A percentile compares a stretch with the other conserved stretches of the same genome.
Evolutionary conservation across 768 basidiomycete genomes (phyloP).

Genomic region (Lentinula sp.): DNA sequence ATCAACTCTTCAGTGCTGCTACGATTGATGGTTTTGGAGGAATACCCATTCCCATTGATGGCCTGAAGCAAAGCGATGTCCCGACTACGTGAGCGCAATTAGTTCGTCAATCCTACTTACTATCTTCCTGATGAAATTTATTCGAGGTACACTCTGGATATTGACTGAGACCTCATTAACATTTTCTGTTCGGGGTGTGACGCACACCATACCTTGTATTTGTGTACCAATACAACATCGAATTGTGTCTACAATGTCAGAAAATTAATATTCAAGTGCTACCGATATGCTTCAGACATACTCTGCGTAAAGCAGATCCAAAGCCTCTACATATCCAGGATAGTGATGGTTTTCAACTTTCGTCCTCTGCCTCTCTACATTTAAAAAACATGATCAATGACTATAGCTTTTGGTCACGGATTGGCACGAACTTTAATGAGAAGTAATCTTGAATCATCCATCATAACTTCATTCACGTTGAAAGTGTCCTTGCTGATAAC

Average conservation of each 20-base stretch:
- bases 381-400: conserved; percentile 5
- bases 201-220: too few relatives aligned
- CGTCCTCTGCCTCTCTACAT: conserved; percentile 30
- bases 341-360: conserved; percentile 33
- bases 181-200: too few relatives aligned
- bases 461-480: conserved; percentile 51
- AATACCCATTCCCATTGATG: conserved; percentile 27
- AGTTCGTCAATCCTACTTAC: neutral
- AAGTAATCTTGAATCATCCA: conserved; percentile 46
- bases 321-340: conserved; percentile 33
- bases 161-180: neutral
- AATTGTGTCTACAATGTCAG: too few relatives aligned
- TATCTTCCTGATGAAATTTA: neutral
- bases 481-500: conserved; percentile 40
- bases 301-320: neutral
- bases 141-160: neutral
- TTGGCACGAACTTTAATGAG: conserved; percentile 33
- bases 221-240: too few relatives aligned
- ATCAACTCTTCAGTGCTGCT: conserved; percentile 16
- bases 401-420: too few relatives aligned
- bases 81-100: conserved; percentile 25
- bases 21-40: conserved; percentile 26
- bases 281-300: neutral
- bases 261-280: too few relatives aligned
- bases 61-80: conserved; percentile 27